These are phyloP conservation scores for Ogataea zsoltii DNA, from an alignment of 805 yeast species.

Conservation along the genomic window DNA sequence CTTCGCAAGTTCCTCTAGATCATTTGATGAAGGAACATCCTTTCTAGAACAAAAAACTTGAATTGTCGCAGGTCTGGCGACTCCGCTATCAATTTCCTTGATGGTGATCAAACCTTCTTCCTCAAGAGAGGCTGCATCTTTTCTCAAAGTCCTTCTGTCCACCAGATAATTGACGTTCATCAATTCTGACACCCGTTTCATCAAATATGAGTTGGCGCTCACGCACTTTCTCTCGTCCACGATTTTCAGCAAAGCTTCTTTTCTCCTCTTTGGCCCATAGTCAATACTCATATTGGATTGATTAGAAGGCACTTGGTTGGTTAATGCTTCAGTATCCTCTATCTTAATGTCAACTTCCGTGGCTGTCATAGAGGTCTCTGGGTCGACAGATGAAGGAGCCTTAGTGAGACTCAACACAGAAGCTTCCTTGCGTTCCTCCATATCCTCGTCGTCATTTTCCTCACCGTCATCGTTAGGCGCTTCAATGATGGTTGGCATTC, in stretches of 20 bases:
- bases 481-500: constrained; percentile 2
- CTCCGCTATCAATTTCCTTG: constrained; percentile 12
- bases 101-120: constrained; percentile 28
- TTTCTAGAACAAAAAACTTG: constrained; percentile 12
- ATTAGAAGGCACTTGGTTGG: background rate
- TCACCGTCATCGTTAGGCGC: constrained; percentile 7
- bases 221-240: constrained; percentile 47
- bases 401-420: background rate
- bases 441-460: background rate
- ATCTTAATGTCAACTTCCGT: constrained; percentile 1
- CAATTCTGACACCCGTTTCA: constrained; percentile 40
- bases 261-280: constrained; percentile 30
- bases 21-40: constrained; percentile 16
- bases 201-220: constrained; percentile 42
- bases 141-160: constrained; percentile 55
- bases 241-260: constrained; percentile 37
- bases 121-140: constrained; percentile 42
- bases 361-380: constrained; percentile 1
- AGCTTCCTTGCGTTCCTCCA: background rate
- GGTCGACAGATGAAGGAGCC: constrained; percentile 1
- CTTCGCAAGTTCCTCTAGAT: constrained; percentile 9
- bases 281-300: constrained; percentile 18
- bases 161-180: constrained; percentile 41
- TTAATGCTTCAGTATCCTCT: constrained; percentile 7
- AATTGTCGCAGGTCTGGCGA: constrained; percentile 7